phyloP scores from a whole-genome alignment of 202 grass and related monocot species.

The Schoenoplectus triqueter region DNA sequence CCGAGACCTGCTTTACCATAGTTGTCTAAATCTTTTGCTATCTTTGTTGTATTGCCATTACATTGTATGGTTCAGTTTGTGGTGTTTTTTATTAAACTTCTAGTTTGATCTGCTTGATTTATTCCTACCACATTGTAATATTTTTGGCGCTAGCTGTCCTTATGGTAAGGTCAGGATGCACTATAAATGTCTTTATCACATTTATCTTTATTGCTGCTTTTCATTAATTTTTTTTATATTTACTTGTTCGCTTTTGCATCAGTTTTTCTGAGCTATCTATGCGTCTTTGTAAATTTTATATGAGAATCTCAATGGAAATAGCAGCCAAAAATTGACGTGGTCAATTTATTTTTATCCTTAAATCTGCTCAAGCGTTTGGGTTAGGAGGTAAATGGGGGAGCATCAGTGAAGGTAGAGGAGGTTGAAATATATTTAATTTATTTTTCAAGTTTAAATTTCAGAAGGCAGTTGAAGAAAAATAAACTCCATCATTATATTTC shows the following conservation, averaged over 20 bases:
- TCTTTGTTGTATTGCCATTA: constrained; percentile 8
- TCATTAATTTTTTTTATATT: neutral
- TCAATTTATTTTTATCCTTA: neutral
- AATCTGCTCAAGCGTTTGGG: too few species aligned
- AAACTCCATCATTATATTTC: too few species aligned
- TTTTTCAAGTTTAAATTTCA: too few species aligned
- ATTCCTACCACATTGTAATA: neutral
- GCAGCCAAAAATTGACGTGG: neutral
- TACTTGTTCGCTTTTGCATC: neutral
- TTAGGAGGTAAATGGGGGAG: too few species aligned
- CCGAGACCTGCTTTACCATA: constrained; percentile 3
- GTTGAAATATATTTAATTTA: too few species aligned
- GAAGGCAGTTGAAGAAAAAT: too few species aligned
- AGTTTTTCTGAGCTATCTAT: neutral
- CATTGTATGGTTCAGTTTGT: constrained; percentile 11
- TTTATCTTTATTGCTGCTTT: neutral
- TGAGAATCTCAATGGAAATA: neutral
- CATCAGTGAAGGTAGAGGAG: too few species aligned
- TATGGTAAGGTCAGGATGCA: neutral
- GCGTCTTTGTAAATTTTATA: neutral
- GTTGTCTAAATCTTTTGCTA: constrained; percentile 14
- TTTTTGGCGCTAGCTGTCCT: neutral
- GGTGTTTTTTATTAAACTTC: neutral
- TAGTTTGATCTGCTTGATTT: neutral
- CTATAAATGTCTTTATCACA: constrained; percentile 6